Evolutionary conservation across 129 eudicot species (phyloP).

Genomic region (carrot (Daucus carota)): DH1_v3.0 NC_030385.2:45480501-45481000

Average conservation of each 20-base stretch:
- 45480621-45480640: constrained; percentile 79
- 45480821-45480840: constrained; percentile 68
- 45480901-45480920: constrained; percentile 60
- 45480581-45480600: constrained; percentile 75
- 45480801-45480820: constrained; percentile 67
- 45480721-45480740: constrained; percentile 68
- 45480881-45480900: constrained; percentile 49
- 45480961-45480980: constrained; percentile 71
- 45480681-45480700: constrained; percentile 38
- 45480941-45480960: constrained; percentile 66
- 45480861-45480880: constrained; percentile 71
- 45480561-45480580: constrained; percentile 84
- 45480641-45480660: constrained; percentile 45
- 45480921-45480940: constrained; percentile 30
- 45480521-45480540: constrained; percentile 70
- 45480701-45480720: constrained; percentile 57
- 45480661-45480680: constrained; percentile 33
- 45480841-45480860: constrained; percentile 83
- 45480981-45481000: constrained; percentile 48
- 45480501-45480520: constrained; percentile 48
- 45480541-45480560: constrained; percentile 82
- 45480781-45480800: constrained; percentile 91
- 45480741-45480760: constrained; percentile 64
- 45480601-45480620: constrained; percentile 38
- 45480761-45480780: constrained; percentile 70